Conservation (phyloP, 108 stramenopile species). For the Discostella stelligeroides region DNA sequence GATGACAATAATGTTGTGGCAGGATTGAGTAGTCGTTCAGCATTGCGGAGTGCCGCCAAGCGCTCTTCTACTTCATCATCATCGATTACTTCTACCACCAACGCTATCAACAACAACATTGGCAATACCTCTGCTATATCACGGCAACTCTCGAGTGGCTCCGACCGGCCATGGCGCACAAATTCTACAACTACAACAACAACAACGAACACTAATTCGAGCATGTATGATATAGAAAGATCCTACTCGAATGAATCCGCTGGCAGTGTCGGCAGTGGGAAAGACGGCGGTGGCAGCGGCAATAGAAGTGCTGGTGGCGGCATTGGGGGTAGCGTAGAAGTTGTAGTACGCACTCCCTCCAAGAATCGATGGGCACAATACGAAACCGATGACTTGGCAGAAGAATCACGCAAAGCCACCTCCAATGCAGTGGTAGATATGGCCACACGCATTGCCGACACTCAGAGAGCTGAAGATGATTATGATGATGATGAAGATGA, state of each 20-base stretch:
- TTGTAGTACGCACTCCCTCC: neutral
- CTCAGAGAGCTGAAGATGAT: neutral
- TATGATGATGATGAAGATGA: neutral
- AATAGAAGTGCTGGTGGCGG: no score
- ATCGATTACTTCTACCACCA: neutral
- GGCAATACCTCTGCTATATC: neutral
- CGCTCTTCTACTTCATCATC: neutral
- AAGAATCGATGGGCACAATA: conserved; percentile 41
- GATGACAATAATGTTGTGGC: conserved; percentile 3
- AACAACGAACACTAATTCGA: neutral
- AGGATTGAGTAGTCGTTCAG: neutral
- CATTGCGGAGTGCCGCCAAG: conserved; percentile 4
- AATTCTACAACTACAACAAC: no score
- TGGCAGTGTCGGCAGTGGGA: neutral
- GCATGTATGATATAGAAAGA: neutral
- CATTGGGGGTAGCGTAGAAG: no score
- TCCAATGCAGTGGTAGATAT: conserved; percentile 38
- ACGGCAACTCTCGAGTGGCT: no score
- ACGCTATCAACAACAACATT: neutral
- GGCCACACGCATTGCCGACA: conserved; percentile 43
- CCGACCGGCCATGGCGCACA: no score
- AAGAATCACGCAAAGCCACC: conserved; percentile 45
- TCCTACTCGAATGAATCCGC: neutral
- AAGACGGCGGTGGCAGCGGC: neutral
- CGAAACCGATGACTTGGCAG: conserved; percentile 30